Conservation (phyloP, 1,284 basidiomycete genomes). For the Trichosporon ovoides region DNA sequence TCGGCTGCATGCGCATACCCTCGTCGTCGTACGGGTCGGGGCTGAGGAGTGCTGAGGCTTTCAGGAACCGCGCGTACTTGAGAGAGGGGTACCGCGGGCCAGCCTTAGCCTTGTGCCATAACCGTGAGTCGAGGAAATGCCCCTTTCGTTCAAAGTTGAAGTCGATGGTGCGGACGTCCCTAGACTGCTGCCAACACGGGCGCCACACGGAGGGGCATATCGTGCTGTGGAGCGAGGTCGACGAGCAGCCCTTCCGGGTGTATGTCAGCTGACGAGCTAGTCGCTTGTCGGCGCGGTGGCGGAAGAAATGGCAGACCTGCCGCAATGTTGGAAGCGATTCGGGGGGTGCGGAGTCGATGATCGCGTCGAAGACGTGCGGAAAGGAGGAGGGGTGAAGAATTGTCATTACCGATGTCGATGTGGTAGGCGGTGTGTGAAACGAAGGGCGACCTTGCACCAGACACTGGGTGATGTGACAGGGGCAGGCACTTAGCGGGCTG, state of each 20-base stretch:
- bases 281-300: not conserved
- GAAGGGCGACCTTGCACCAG: not conserved
- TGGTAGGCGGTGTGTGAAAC: not conserved
- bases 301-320: not conserved
- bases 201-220: not conserved
- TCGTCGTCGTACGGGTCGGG: not conserved
- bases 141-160: not conserved
- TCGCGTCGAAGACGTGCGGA: not conserved
- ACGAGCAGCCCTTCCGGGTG: not conserved
- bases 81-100: not conserved
- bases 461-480: no score
- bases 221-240: not conserved
- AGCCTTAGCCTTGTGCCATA: not conserved
- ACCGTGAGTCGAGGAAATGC: not conserved
- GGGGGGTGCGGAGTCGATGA: not conserved
- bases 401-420: not conserved
- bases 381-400: not conserved
- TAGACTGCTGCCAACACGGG: not conserved
- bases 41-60: not conserved
- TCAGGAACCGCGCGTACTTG: not conserved
- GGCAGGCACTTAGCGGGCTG: not conserved
- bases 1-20: slow-evolving; percentile 1
- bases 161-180: not conserved
- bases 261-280: not conserved
- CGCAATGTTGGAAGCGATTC: not conserved